phyloP scores from a whole-genome alignment of 2,329 filamentous ascomycete species.

The Fusarium chuoi region DNA sequence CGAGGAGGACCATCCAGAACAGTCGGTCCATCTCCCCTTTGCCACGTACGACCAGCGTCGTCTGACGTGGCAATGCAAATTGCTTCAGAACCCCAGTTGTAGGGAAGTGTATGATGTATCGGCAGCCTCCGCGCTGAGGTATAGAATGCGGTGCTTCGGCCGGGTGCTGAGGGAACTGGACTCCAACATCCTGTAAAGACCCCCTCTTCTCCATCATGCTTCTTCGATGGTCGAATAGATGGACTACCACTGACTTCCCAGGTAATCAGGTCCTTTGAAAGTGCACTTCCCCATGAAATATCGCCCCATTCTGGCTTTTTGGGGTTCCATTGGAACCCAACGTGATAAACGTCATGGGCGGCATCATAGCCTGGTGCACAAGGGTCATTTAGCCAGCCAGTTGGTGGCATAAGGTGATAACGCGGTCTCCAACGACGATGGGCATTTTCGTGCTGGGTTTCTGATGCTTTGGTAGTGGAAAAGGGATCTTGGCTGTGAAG shows the following conservation, averaged over 20 bases:
- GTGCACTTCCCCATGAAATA: background rate
- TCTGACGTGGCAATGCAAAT: background rate
- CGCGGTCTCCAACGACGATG: background rate
- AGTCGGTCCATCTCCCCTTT: accelerated
- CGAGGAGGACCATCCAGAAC: background rate
- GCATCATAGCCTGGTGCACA: background rate
- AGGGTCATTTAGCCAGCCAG: background rate
- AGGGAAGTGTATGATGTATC: background rate
- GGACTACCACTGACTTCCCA: background rate
- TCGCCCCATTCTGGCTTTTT: background rate
- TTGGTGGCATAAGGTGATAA: background rate
- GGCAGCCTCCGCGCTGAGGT: background rate
- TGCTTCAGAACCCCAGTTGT: background rate
- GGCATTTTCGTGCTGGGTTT: background rate
- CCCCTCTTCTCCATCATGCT: background rate
- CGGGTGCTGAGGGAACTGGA: background rate
- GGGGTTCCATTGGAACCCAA: background rate
- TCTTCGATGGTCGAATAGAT: background rate
- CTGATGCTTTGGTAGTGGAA: background rate
- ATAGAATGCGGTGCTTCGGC: background rate
- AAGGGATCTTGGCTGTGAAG: background rate
- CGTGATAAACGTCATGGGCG: background rate
- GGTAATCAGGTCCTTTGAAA: background rate
- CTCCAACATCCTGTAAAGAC: background rate
- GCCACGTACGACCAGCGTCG: background rate